These are phyloP conservation scores for Mortierella alpina DNA, from an alignment of 192 early-diverging fungal species.

Conservation along the genomic window DNA sequence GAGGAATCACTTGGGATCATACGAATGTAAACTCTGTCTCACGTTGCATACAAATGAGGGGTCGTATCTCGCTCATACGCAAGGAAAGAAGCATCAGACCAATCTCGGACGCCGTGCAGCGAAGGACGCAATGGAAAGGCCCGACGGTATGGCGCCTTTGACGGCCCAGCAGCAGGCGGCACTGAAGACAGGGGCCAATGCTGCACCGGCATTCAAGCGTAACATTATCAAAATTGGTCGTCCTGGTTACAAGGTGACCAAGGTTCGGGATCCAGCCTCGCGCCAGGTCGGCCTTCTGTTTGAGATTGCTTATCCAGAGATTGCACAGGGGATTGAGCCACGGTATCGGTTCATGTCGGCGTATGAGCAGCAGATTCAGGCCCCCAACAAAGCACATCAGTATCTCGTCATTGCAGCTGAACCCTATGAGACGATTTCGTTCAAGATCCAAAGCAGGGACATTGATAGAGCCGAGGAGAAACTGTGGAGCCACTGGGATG, in stretches of 20 bases:
- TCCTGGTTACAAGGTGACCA: constrained; percentile 94
- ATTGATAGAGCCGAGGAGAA: constrained; percentile 89
- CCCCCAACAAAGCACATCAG: constrained; percentile 88
- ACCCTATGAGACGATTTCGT: constrained; percentile 94
- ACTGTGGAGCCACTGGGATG: constrained; percentile 96
- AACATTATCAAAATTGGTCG: constrained; percentile 94
- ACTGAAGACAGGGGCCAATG: constrained; percentile 46
- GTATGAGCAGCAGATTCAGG: constrained; percentile 93
- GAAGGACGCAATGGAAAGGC: constrained; percentile 80
- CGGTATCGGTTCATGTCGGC: constrained; percentile 96
- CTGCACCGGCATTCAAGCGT: constrained; percentile 67
- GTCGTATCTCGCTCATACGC: constrained; percentile 95
- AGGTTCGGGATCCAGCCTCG: constrained; percentile 88
- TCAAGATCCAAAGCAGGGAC: constrained; percentile 94
- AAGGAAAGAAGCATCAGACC: constrained; percentile 98
- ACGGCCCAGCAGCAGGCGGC: constrained; percentile 57
- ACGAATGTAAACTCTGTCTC: constrained; percentile 87
- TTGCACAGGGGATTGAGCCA: constrained; percentile 84
- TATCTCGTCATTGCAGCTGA: constrained; percentile 96
- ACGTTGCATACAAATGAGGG: constrained; percentile 94
- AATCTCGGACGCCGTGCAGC: constrained; percentile 92
- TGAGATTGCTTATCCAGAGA: constrained; percentile 95
- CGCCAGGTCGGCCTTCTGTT: constrained; percentile 91
- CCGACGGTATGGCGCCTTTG: constrained; percentile 50
- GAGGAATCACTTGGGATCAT: constrained; percentile 88